These are phyloP conservation scores for Mortierella hygrophila DNA, from an alignment of 192 early-diverging fungal species.

Conservation along the genomic window DNA sequence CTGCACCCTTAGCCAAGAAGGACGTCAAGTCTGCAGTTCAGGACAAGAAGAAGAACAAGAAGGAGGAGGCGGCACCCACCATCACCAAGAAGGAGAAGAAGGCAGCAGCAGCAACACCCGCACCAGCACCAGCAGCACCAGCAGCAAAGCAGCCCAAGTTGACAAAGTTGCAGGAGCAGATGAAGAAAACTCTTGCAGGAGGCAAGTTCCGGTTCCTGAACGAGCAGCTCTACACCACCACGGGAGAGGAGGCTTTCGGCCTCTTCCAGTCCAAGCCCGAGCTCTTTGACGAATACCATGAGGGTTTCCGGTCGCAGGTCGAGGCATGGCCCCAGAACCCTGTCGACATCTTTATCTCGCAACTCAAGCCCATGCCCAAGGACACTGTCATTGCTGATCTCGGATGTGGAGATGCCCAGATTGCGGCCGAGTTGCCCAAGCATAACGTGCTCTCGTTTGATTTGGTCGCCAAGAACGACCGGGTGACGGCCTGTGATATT, in stretches of 20 bases:
- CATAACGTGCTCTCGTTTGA: slow-evolving; percentile 89
- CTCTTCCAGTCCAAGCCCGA: slow-evolving; percentile 88
- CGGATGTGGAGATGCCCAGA: slow-evolving; percentile 96
- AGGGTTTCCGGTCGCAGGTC: slow-evolving; percentile 93
- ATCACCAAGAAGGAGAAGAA: slow-evolving; percentile 18
- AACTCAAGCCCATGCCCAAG: slow-evolving; percentile 67
- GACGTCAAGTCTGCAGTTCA: slow-evolving; percentile 34
- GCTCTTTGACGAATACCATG: slow-evolving; percentile 96
- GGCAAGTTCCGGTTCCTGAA: slow-evolving; percentile 93
- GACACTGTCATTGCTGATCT: slow-evolving; percentile 86
- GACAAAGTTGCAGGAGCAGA: slow-evolving; percentile 66
- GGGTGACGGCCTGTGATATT: slow-evolving; percentile 94
- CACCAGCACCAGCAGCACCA: slow-evolving; percentile 5
- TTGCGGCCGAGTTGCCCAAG: slow-evolving; percentile 76
- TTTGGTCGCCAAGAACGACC: slow-evolving; percentile 82
- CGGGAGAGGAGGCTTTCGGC: slow-evolving; percentile 76
- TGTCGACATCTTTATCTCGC: slow-evolving; percentile 83
- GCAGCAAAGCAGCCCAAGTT: slow-evolving; percentile 56
- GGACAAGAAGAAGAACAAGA: slow-evolving; percentile 45
- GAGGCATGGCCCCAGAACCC: slow-evolving; percentile 95
- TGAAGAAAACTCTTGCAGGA: slow-evolving; percentile 63
- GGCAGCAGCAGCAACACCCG: slow-evolving; percentile 6
- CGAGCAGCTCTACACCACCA: slow-evolving; percentile 93
- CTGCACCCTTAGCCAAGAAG: slow-evolving; percentile 25
- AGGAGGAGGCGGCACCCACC: not conserved